These are phyloP conservation scores for Podaxis pistillaris DNA, from an alignment of 768 basidiomycete species.

Conservation along the genomic window DNA sequence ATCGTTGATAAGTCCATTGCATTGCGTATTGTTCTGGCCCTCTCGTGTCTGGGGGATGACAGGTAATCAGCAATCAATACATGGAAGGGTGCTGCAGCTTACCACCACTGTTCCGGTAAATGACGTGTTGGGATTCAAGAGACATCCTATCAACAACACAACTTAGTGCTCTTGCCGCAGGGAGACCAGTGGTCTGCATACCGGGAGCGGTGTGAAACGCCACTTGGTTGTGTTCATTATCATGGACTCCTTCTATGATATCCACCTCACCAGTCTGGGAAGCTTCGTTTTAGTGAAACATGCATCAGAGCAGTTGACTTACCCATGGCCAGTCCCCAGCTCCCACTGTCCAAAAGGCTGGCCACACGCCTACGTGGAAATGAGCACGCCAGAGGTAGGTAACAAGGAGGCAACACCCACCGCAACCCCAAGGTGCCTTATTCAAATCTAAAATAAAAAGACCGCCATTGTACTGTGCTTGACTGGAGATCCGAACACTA, in stretches of 20 bases:
- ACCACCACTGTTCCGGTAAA: conserved; percentile 17
- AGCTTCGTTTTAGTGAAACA: conserved; percentile 1
- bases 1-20: conserved; percentile 46
- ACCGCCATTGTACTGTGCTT: conserved; percentile 66
- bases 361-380: conserved; percentile 68
- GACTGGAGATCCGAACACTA: conserved; percentile 77
- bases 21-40: conserved; percentile 29
- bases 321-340: conserved; percentile 62
- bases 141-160: conserved; percentile 19
- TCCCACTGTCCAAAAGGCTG: conserved; percentile 76
- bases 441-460: conserved; percentile 83
- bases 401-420: conserved; percentile 35
- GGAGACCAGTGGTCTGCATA: conserved; percentile 20
- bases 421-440: conserved; percentile 88
- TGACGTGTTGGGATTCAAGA: conserved; percentile 22
- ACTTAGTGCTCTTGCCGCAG: neutral
- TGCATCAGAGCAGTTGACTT: conserved; percentile 21
- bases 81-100: neutral
- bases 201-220: conserved; percentile 76
- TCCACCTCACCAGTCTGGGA: conserved; percentile 71
- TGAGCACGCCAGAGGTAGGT: neutral
- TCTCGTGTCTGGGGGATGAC: neutral
- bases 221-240: conserved; percentile 82
- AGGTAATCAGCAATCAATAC: neutral
- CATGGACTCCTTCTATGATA: conserved; percentile 83